Percentiles rank a stretch among this genome's conserved stretches.
Conservation (phyloP, 352 stramenopile genomes). For the Labyrinthula sp. region DNA sequence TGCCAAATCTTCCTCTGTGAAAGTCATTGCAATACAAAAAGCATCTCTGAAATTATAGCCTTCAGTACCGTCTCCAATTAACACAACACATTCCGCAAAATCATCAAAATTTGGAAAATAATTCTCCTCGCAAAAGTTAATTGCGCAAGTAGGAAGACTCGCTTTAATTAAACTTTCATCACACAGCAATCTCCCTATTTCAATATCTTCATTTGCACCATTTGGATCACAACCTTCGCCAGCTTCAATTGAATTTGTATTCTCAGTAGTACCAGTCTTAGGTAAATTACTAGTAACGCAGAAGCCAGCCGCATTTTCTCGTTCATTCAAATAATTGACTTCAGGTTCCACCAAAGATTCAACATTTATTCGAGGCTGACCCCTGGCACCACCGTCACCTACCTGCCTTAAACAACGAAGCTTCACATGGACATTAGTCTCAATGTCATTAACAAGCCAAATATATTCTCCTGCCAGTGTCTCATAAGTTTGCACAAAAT, state of each 20-base stretch:
- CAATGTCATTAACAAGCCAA: slow-evolving; percentile 4
- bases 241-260: background rate
- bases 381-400: background rate
- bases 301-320: background rate
- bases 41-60: too few relatives aligned
- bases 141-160: too few relatives aligned
- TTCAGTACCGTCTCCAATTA: background rate
- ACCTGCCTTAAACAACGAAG: slow-evolving; percentile 2
- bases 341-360: slow-evolving; percentile 6
- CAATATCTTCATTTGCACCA: background rate
- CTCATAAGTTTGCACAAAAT: too few relatives aligned
- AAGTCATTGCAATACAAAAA: too few relatives aligned
- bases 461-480: too few relatives aligned
- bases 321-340: slow-evolving; percentile 1
- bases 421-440: slow-evolving; percentile 2
- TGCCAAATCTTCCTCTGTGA: too few relatives aligned
- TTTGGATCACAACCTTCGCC: background rate
- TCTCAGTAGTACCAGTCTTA: background rate
- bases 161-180: too few relatives aligned
- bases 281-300: background rate
- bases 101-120: too few relatives aligned
- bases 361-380: slow-evolving; percentile 9
- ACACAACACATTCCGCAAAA: too few relatives aligned
- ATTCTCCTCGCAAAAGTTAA: background rate
- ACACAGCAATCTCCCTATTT: too few relatives aligned